Evolutionary conservation across 768 basidiomycete genomes (phyloP).

Genomic region (Boletus reticuloceps): DNA sequence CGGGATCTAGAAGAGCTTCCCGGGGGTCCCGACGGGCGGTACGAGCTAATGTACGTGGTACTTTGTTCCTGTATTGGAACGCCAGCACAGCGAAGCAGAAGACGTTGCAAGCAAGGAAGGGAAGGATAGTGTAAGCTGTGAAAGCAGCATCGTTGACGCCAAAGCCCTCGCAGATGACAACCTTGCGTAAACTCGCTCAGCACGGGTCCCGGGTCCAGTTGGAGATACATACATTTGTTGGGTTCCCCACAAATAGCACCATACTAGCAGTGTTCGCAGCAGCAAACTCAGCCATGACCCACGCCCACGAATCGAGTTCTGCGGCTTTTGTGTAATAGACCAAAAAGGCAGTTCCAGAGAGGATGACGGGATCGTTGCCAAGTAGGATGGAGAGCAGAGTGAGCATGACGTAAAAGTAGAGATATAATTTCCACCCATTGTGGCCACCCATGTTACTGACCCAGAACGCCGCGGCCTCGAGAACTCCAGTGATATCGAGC

Average conservation of each 20-base stretch:
- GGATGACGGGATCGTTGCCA: conserved; percentile 94
- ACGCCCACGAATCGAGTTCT: conserved; percentile 50
- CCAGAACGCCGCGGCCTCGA: conserved; percentile 86
- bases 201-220: not conserved
- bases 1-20: conserved; percentile 66
- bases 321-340: conserved; percentile 78
- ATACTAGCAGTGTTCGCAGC: conserved; percentile 78
- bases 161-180: conserved; percentile 89
- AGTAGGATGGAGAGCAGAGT: conserved; percentile 72
- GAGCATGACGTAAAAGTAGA: conserved; percentile 84
- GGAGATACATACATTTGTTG: conserved; percentile 62
- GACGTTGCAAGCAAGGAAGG: conserved; percentile 67
- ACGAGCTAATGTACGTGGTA: conserved; percentile 47
- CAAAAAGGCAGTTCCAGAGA: conserved; percentile 88
- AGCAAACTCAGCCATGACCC: conserved; percentile 75
- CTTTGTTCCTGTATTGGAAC: conserved; percentile 56
- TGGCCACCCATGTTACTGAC: conserved; percentile 78
- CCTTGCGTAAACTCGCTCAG: conserved; percentile 10
- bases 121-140: conserved; percentile 81
- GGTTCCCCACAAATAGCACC: conserved; percentile 82
- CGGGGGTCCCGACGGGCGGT: conserved; percentile 46
- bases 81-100: conserved; percentile 58
- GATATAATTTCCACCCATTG: conserved; percentile 68
- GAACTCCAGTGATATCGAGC: conserved; percentile 83
- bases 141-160: conserved; percentile 72